Evolutionary conservation across 208 protist genomes (phyloP).

Genomic region (Porcisia deanei): DNA sequence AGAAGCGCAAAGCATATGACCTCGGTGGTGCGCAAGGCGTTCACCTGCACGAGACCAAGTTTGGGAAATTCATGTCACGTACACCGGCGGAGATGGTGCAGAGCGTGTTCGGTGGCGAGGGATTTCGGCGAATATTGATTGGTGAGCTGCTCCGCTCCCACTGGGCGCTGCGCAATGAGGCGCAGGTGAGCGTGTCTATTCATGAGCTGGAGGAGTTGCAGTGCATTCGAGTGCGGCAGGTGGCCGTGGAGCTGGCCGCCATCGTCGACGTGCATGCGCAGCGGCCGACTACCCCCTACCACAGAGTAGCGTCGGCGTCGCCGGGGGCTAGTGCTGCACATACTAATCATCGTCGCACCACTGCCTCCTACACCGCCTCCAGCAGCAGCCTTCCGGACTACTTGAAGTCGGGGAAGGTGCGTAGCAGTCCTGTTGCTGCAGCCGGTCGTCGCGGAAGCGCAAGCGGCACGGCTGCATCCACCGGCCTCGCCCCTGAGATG

Average conservation of each 20-base stretch:
- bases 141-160: slow-evolving; percentile 80
- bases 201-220: slow-evolving; percentile 86
- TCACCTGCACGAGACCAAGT: slow-evolving; percentile 64
- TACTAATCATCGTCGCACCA: background rate
- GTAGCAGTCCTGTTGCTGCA: background rate
- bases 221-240: slow-evolving; percentile 71
- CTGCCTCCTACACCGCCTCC: background rate
- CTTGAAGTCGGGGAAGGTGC: slow-evolving; percentile 20
- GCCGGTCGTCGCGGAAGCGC: background rate
- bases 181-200: slow-evolving; percentile 78
- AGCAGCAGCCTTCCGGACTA: slow-evolving; percentile 32
- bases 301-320: background rate
- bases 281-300: slow-evolving; percentile 28
- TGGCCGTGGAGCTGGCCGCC: slow-evolving; percentile 62
- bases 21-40: slow-evolving; percentile 64
- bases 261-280: slow-evolving; percentile 83
- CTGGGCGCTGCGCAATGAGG: slow-evolving; percentile 81
- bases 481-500: slow-evolving; percentile 27
- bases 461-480: background rate
- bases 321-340: background rate
- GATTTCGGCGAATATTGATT: slow-evolving; percentile 58
- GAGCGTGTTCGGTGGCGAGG: slow-evolving; percentile 80
- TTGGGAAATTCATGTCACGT: slow-evolving; percentile 69
- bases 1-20: slow-evolving; percentile 83
- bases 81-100: slow-evolving; percentile 87